phyloP scores from a whole-genome alignment of 306 rosid species.

The Prunus mume region DNA sequence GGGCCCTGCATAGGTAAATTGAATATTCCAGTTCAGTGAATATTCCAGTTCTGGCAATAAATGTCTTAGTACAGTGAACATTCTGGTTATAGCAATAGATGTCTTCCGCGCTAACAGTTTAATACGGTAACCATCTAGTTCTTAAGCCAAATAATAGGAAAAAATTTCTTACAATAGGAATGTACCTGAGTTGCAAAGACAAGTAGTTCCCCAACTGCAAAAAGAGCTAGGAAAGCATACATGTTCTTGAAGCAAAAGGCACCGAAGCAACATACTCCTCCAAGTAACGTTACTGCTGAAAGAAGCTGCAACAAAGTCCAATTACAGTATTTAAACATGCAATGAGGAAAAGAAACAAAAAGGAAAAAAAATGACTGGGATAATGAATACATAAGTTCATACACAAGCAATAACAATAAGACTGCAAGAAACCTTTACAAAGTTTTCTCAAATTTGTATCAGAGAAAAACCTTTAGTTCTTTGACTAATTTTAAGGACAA shows the following conservation, averaged over 20 bases:
- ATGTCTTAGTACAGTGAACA: background rate
- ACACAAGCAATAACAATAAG: no score
- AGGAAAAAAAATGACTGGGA: background rate
- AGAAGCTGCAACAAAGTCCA: slow-evolving; percentile 58
- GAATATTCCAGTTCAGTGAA: slow-evolving; percentile 1
- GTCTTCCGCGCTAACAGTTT: background rate
- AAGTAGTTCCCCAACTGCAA: slow-evolving; percentile 69
- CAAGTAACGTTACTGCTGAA: slow-evolving; percentile 55
- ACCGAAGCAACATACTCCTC: slow-evolving; percentile 62
- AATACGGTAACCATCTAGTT: background rate
- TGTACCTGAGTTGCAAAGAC: slow-evolving; percentile 83
- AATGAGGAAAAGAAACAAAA: background rate
- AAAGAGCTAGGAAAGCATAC: slow-evolving; percentile 70
- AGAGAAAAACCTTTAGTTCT: background rate
- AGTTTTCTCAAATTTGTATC: background rate
- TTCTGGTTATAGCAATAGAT: background rate
- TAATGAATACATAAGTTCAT: background rate
- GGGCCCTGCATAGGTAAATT: slow-evolving; percentile 61
- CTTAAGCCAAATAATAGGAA: background rate
- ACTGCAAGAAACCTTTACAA: no score
- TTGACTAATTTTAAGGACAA: background rate
- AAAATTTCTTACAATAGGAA: background rate
- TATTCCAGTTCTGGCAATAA: background rate
- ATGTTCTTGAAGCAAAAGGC: slow-evolving; percentile 70
- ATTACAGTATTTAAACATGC: background rate